Percentiles rank a stretch among this genome's conserved stretches.
Conservation (phyloP, 176 grass and related monocot genomes). For the Oryza rufipogon region DNA sequence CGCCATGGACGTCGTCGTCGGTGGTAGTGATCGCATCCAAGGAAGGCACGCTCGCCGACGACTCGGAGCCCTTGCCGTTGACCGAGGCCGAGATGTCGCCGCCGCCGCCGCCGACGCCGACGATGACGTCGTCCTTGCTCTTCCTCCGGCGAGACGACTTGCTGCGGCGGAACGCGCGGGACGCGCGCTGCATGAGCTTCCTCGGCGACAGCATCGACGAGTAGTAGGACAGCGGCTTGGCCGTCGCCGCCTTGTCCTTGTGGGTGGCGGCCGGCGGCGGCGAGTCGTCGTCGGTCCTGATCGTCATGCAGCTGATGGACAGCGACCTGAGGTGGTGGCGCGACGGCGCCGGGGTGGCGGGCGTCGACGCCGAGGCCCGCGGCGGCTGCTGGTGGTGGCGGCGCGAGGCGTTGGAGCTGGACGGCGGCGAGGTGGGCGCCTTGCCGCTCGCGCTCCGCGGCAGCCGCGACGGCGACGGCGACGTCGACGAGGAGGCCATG, state of each 20-base stretch:
- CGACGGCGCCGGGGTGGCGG: background rate
- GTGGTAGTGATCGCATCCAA: constrained; percentile 1
- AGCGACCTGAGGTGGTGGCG: constrained; percentile 3
- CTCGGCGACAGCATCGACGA: constrained; percentile 36
- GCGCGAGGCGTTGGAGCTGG: constrained; percentile 24
- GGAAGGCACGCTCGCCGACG: background rate
- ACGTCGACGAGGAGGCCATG: constrained; percentile 6
- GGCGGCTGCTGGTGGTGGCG: constrained; percentile 10
- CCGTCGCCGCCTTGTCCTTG: background rate
- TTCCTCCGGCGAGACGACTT: constrained; percentile 33
- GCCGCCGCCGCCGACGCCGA: background rate
- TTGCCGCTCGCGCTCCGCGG: constrained; percentile 36
- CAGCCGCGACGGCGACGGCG: background rate
- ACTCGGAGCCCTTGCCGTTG: constrained; percentile 14
- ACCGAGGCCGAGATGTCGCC: background rate
- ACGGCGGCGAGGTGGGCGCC: constrained; percentile 21
- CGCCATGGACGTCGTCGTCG: background rate
- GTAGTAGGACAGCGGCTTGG: constrained; percentile 32
- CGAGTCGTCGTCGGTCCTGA: constrained; percentile 23
- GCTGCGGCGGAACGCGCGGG: constrained; percentile 40
- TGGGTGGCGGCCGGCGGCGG: constrained; percentile 34
- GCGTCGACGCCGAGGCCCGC: background rate
- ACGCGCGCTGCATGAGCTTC: constrained; percentile 53
- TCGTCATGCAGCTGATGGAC: constrained; percentile 31
- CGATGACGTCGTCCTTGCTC: background rate